A percentile compares a stretch with the other conserved stretches of the same genome.
Conservation (phyloP, 345 rosid species). For the Nasturtium officinale region DNA sequence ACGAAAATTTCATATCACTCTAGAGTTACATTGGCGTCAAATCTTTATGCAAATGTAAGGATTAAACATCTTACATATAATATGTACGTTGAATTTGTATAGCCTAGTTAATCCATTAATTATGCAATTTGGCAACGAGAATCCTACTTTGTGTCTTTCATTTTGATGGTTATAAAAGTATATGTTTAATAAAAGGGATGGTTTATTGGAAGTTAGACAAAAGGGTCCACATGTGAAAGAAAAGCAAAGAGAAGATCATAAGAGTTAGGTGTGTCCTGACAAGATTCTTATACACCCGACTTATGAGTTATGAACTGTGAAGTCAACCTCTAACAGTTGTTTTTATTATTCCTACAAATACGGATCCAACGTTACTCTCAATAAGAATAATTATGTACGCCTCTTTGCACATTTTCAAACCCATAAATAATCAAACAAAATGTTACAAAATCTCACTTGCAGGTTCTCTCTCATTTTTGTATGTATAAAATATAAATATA, state of each 20-base stretch:
- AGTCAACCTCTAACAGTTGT: constrained; percentile 28
- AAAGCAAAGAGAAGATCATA: background rate
- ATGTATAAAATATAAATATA: too few species aligned
- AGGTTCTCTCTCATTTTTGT: background rate
- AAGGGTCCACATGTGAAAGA: background rate
- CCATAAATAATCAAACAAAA: constrained; percentile 18
- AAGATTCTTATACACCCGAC: constrained; percentile 21
- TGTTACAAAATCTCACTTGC: constrained; percentile 33
- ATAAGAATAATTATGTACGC: constrained; percentile 17
- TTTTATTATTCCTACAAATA: constrained; percentile 16
- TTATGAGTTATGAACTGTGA: constrained; percentile 27
- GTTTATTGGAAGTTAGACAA: background rate
- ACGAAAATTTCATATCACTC: background rate
- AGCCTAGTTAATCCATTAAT: background rate
- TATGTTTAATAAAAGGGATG: background rate
- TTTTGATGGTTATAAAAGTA: background rate
- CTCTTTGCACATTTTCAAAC: constrained; percentile 22
- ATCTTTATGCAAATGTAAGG: background rate
- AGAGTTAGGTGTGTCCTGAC: background rate
- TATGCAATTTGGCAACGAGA: background rate
- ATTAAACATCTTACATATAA: background rate
- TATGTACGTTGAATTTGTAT: too few species aligned
- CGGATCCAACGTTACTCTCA: constrained; percentile 34
- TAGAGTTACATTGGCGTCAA: background rate
- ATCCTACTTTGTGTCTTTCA: background rate